A percentile compares a stretch with the other conserved stretches of the same genome.
These are phyloP conservation scores for Coelastrella sp. DNA, from an alignment of 139 green algal species.

Conservation along the genomic window DNA sequence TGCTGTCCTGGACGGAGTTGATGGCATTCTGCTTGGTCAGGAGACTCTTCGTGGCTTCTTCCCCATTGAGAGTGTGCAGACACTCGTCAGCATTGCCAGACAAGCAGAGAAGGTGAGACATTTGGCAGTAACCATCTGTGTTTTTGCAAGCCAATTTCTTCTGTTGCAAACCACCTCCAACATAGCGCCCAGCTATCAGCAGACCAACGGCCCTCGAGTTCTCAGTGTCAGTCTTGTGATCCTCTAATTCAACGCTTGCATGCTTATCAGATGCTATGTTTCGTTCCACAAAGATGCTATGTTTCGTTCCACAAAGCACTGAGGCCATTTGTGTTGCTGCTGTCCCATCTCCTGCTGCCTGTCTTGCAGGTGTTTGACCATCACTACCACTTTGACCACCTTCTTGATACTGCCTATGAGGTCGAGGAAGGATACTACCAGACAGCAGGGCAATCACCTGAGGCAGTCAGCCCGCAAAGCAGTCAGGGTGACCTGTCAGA, in stretches of 20 bases:
- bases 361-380: slow-evolving; percentile 68
- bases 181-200: no score
- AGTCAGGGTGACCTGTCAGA: slow-evolving; percentile 40
- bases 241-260: no score
- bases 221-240: no score
- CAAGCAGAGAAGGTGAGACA: slow-evolving; percentile 40
- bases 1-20: slow-evolving; percentile 91
- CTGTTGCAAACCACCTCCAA: no score
- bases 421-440: slow-evolving; percentile 29
- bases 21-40: slow-evolving; percentile 89
- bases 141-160: no score
- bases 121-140: no score
- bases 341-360: no score
- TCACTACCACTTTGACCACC: slow-evolving; percentile 63
- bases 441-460: neutral
- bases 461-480: slow-evolving; percentile 34
- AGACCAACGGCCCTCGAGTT: no score
- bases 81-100: slow-evolving; percentile 58
- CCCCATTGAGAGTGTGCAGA: slow-evolving; percentile 81
- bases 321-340: no score
- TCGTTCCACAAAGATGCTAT: no score
- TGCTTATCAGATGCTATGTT: no score
- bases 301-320: no score
- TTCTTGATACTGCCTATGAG: slow-evolving; percentile 46
- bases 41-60: slow-evolving; percentile 80